These are phyloP conservation scores for Solanum ossicruentum DNA, from an alignment of 257 asterid species.

Conservation along the genomic window DNA sequence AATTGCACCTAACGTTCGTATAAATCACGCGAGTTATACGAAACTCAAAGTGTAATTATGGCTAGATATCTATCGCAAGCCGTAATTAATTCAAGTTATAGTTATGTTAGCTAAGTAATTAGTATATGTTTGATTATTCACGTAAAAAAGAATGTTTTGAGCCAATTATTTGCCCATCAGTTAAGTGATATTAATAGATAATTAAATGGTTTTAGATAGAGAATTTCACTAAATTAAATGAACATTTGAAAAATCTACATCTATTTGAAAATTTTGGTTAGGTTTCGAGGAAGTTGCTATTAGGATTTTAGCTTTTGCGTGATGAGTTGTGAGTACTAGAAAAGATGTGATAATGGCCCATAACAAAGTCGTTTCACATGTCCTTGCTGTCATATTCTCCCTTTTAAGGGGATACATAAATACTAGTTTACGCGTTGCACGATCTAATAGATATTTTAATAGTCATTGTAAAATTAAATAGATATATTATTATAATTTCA, in stretches of 20 bases:
- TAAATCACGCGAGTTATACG: too few relatives aligned
- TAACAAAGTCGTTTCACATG: slow-evolving; percentile 15
- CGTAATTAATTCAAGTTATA: too few relatives aligned
- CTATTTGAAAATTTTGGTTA: neutral
- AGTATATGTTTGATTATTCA: too few relatives aligned
- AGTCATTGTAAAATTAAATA: too few relatives aligned
- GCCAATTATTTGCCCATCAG: neutral
- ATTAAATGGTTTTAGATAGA: neutral
- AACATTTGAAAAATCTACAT: neutral
- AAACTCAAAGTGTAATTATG: too few relatives aligned
- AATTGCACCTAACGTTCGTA: too few relatives aligned
- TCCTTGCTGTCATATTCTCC: neutral
- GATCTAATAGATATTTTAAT: too few relatives aligned
- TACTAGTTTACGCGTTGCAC: too few relatives aligned
- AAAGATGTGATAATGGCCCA: slow-evolving; percentile 1
- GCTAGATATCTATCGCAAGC: too few relatives aligned
- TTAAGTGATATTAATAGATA: neutral
- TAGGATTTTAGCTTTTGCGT: neutral
- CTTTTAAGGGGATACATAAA: too few relatives aligned
- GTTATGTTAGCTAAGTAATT: too few relatives aligned
- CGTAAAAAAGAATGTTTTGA: neutral
- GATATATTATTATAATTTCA: too few relatives aligned
- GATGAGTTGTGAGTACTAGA: neutral
- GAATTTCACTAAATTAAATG: neutral
- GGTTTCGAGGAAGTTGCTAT: neutral